These are phyloP conservation scores for Suhomyces canberraensis DNA, from an alignment of 805 yeast genomes.

Conservation along the genomic window DNA sequence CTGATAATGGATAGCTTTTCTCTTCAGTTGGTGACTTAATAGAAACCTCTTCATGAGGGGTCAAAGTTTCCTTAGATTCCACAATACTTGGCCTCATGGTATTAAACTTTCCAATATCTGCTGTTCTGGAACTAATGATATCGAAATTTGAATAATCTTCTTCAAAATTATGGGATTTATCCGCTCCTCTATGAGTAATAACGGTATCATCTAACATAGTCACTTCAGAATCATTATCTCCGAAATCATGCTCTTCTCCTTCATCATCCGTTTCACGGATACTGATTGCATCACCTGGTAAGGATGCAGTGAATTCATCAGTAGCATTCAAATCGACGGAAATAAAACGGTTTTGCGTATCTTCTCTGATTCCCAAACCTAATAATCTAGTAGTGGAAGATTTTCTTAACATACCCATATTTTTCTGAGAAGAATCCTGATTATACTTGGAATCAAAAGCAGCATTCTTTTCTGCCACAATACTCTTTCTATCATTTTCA, in stretches of 20 bases:
- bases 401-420: slow-evolving; percentile 15
- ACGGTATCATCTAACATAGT: slow-evolving; percentile 18
- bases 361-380: slow-evolving; percentile 24
- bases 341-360: slow-evolving; percentile 11
- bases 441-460: slow-evolving; percentile 4
- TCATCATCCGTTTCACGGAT: slow-evolving; percentile 12
- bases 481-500: too few species aligned
- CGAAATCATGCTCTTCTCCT: slow-evolving; percentile 21
- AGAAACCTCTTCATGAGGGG: slow-evolving; percentile 14
- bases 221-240: slow-evolving; percentile 17
- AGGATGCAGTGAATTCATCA: slow-evolving; percentile 12
- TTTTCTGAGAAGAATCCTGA: neutral
- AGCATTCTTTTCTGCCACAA: slow-evolving; percentile 5
- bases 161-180: slow-evolving; percentile 13
- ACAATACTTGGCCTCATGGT: slow-evolving; percentile 22
- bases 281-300: slow-evolving; percentile 3
- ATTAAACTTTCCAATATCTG: slow-evolving; percentile 26
- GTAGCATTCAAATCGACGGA: slow-evolving; percentile 18
- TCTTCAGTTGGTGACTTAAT: too few species aligned
- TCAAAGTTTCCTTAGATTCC: slow-evolving; percentile 28
- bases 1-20: neutral
- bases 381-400: slow-evolving; percentile 20
- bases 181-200: slow-evolving; percentile 7
- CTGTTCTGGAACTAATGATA: slow-evolving; percentile 26
- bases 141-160: slow-evolving; percentile 25